Percentiles rank a stretch among this genome's conserved stretches.
phyloP scores from a whole-genome alignment of 371 early-diverging fungal genomes.

The Circinella umbellata region DNA sequence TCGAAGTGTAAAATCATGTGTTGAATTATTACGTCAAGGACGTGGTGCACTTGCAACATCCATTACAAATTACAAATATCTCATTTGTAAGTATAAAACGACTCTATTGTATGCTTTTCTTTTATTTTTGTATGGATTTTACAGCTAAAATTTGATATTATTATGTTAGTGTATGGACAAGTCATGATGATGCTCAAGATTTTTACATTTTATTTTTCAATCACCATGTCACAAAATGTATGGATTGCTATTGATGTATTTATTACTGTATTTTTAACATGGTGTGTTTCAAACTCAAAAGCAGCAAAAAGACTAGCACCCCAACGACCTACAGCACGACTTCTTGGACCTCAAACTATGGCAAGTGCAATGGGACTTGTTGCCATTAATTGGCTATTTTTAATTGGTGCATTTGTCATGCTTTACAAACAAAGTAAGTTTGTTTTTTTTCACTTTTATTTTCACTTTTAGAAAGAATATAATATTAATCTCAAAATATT shows the following conservation, averaged over 20 bases:
- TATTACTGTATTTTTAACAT: conserved; percentile 43
- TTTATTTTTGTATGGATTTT: no score
- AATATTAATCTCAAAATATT: no score
- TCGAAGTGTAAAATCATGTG: conserved; percentile 67
- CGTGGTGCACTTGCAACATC: conserved; percentile 76
- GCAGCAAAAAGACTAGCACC: conserved; percentile 58
- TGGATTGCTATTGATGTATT: conserved; percentile 65
- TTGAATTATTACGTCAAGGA: conserved; percentile 73
- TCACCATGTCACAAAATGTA: conserved; percentile 61
- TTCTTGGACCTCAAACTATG: conserved; percentile 75
- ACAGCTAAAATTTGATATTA: neutral
- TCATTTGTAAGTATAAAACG: conserved; percentile 38
- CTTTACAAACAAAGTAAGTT: conserved; percentile 50
- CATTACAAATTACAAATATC: conserved; percentile 79
- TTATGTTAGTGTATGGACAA: conserved; percentile 66
- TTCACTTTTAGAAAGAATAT: no score
- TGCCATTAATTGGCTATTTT: conserved; percentile 67
- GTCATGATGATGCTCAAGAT: conserved; percentile 69
- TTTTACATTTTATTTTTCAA: conserved; percentile 59
- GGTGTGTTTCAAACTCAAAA: conserved; percentile 67
- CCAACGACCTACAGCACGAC: conserved; percentile 76
- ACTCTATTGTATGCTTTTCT: no score
- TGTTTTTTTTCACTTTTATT: no score
- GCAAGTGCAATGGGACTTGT: conserved; percentile 68
- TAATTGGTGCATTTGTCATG: conserved; percentile 52